Conservation (phyloP, 139 green algal genomes). For the Auxenochlorella pyrenoidosa region DNA sequence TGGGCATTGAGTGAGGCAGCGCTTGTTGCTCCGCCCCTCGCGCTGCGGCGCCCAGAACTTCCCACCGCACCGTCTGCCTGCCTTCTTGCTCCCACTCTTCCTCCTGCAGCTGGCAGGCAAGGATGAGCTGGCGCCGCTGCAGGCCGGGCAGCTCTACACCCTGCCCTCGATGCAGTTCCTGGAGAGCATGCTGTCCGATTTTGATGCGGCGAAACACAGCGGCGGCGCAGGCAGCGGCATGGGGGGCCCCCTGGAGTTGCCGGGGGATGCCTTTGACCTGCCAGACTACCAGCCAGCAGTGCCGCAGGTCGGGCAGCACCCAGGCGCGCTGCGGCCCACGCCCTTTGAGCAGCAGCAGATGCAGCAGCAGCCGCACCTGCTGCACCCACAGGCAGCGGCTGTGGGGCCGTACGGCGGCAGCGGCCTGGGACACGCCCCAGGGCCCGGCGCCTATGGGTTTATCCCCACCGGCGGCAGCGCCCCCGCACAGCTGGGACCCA, state of each 20-base stretch:
- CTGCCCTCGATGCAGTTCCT: conserved; percentile 55
- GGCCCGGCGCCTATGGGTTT: background rate
- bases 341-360: conserved; percentile 29
- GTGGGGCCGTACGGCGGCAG: background rate
- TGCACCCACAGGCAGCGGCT: background rate
- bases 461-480: conserved; percentile 13
- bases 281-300: conserved; percentile 4
- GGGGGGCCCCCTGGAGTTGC: conserved; percentile 35
- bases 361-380: conserved; percentile 1
- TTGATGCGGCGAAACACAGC: conserved; percentile 32
- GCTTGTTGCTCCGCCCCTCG: too few relatives aligned
- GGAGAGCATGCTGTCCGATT: conserved; percentile 47
- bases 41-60: too few relatives aligned
- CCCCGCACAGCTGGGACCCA: background rate
- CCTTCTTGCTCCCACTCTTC: background rate
- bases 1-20: background rate
- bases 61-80: too few relatives aligned
- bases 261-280: conserved; percentile 49
- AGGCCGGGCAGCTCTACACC: conserved; percentile 39
- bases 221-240: background rate
- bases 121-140: conserved; percentile 39
- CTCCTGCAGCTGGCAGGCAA: conserved; percentile 37
- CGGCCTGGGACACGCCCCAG: background rate
- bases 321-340: background rate
- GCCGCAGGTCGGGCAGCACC: background rate